Conservation (phyloP, 202 grass and related monocot species). For the Bolboschoenoplectus hybrid region DNA sequence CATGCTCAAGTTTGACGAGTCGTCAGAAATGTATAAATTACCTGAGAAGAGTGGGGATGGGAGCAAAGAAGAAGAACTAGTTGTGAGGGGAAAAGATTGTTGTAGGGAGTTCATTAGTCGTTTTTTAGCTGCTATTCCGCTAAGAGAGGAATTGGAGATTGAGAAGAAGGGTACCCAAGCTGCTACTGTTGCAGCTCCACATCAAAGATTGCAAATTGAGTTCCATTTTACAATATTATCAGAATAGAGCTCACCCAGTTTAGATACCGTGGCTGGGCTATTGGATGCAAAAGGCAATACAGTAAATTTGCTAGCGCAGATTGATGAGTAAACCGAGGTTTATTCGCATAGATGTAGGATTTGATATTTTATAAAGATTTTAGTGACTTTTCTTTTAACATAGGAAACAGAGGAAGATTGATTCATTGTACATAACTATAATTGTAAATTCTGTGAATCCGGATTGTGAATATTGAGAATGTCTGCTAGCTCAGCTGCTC, state of each 20-base stretch:
- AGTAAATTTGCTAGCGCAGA: neutral
- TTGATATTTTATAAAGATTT: constrained; percentile 7
- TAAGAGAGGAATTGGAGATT: constrained; percentile 86
- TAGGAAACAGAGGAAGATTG: constrained; percentile 8
- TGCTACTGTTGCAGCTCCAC: constrained; percentile 41
- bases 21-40: constrained; percentile 67
- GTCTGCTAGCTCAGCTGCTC: neutral
- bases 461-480: constrained; percentile 26
- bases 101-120: constrained; percentile 96
- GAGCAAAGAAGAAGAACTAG: constrained; percentile 44
- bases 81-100: constrained; percentile 83
- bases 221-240: constrained; percentile 67
- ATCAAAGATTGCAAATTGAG: constrained; percentile 93
- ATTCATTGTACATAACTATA: constrained; percentile 16
- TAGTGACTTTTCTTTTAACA: neutral
- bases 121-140: constrained; percentile 87
- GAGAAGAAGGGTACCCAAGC: constrained; percentile 55
- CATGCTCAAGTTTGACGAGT: constrained; percentile 76
- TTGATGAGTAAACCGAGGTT: neutral
- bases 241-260: neutral
- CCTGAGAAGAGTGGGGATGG: neutral
- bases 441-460: neutral
- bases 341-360: neutral
- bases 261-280: constrained; percentile 27
- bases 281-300: neutral